Base-by-base conservation (phyloP, 768 basidiomycete genomes). In the Boletellus ananiceps region DNA sequence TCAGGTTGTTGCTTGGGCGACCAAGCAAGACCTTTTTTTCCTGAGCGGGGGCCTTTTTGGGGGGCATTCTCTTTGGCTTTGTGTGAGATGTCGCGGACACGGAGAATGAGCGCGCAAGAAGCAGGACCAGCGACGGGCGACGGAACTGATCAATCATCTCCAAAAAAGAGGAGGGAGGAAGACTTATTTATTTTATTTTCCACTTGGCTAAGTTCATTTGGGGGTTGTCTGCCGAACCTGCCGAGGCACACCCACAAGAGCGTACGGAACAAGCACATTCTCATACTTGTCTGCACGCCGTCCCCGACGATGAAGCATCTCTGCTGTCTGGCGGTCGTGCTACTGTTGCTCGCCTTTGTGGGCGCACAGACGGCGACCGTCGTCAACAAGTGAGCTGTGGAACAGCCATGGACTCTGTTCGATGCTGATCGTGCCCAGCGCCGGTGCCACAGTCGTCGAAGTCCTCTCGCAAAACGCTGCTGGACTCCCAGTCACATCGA, bases 1-100 rank as follows among this genome's bases (percentile, higher is more conserved):
- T 90, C 65, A 98, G 80, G 77, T 98, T 98, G 76, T 99, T 99
- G 57, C 88, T 77, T 31, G 96, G 95, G 48, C 93, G 74, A 39
- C 96, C 96, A 32, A 98, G 84, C 15, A 93, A 72, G 21, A 76
- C 71, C 71, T 91, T 95, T 76, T 93, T 96, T 73, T 93, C 91
- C 11, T 73, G 73, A 21, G 67, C 76, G 45, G 73, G 72, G 46
- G 83, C 83, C 71, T 95, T 94, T 74, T 92, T 94, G 13, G 94
- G 94, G 3, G 92, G 85, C 93, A 95, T 96, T 65, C 71, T 89
- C 57, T 70, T 81, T 8, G 49, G 32, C 71, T 84, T 84, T 42
- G 67, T 69, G 42, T 67, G 51, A 19, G 63, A 55, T 35, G 65
- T 50, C 45, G 65, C 44, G 15, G 78, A 75, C 32, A 71, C 55